Evolutionary conservation across 768 basidiomycete species (phyloP).

Genomic region (Dioszegia crocea): DNA sequence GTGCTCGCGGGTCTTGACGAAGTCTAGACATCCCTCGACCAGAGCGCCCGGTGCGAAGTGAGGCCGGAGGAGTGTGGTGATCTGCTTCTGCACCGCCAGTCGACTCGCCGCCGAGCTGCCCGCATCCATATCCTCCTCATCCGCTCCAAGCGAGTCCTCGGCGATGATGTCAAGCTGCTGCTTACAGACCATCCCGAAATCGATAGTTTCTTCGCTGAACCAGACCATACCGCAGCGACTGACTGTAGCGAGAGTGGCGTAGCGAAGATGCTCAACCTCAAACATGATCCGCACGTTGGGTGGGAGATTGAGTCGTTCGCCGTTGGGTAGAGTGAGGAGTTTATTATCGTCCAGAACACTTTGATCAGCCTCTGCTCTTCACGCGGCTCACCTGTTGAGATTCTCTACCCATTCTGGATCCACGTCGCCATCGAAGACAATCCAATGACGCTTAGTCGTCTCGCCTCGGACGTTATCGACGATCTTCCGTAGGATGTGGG

Average conservation of each 20-base stretch:
- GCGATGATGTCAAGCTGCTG: conserved; percentile 78
- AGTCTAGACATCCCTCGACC: conserved; percentile 70
- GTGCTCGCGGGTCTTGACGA: conserved; percentile 81
- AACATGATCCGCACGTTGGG: conserved; percentile 99
- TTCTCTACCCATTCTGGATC: conserved; percentile 99
- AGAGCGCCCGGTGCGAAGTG: conserved; percentile 81
- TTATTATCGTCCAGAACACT: conserved; percentile 99
- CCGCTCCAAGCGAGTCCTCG: conserved; percentile 72
- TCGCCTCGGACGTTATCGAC: conserved; percentile 98
- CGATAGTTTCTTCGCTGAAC: conserved; percentile 96
- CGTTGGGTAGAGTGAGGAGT: conserved; percentile 90
- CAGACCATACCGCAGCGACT: conserved; percentile 99
- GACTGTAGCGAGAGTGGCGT: conserved; percentile 95
- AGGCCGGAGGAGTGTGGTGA: conserved; percentile 66
- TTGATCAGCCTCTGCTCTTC: not conserved
- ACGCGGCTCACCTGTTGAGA: conserved; percentile 73
- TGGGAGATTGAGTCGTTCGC: conserved; percentile 93
- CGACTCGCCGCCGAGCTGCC: conserved; percentile 48
- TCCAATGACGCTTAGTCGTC: conserved; percentile 95
- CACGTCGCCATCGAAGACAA: conserved; percentile 98
- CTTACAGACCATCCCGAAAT: conserved; percentile 82
- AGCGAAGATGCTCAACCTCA: conserved; percentile 95
- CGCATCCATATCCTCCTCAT: conserved; percentile 65
- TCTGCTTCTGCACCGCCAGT: conserved; percentile 44
- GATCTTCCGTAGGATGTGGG: conserved; percentile 93